Conservation (phyloP, 192 early-diverging fungal species). For the Backusella westeae region DNA sequence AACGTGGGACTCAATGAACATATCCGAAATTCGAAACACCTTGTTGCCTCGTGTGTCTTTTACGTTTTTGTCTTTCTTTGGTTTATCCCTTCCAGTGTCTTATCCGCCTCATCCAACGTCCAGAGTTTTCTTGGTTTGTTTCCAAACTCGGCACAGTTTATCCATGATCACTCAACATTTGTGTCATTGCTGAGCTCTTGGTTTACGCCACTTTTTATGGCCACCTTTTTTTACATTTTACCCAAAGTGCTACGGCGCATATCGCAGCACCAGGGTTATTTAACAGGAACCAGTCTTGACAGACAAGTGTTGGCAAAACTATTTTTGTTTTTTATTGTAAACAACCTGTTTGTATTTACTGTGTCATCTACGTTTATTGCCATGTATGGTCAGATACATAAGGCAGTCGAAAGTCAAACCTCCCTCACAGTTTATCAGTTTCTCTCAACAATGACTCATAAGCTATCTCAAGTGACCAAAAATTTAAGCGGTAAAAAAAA, state of each 20-base stretch:
- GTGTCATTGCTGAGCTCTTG: constrained; percentile 63
- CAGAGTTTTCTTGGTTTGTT: constrained; percentile 57
- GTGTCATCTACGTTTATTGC: constrained; percentile 38
- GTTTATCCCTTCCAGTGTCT: constrained; percentile 62
- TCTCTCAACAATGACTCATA: constrained; percentile 13
- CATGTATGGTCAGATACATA: constrained; percentile 24
- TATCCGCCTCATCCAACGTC: constrained; percentile 60
- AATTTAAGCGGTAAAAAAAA: constrained; percentile 24
- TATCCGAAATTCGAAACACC: constrained; percentile 40
- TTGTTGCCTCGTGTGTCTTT: constrained; percentile 48
- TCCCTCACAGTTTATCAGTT: neutral
- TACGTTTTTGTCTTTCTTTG: constrained; percentile 60
- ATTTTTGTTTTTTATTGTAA: constrained; percentile 73
- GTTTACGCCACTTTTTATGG: constrained; percentile 64
- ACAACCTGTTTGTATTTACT: constrained; percentile 68
- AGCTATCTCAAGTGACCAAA: constrained; percentile 22
- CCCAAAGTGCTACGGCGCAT: constrained; percentile 63
- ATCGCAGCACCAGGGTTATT: constrained; percentile 66
- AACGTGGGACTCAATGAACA: constrained; percentile 59
- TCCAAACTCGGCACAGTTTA: constrained; percentile 45
- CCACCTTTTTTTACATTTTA: constrained; percentile 61
- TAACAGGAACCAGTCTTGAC: constrained; percentile 68
- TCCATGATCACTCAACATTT: constrained; percentile 47
- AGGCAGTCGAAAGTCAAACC: constrained; percentile 5
- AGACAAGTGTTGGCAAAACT: constrained; percentile 69